phyloP scores from a whole-genome alignment of 768 basidiomycete species.

The Pleurotus giganteus region DNA sequence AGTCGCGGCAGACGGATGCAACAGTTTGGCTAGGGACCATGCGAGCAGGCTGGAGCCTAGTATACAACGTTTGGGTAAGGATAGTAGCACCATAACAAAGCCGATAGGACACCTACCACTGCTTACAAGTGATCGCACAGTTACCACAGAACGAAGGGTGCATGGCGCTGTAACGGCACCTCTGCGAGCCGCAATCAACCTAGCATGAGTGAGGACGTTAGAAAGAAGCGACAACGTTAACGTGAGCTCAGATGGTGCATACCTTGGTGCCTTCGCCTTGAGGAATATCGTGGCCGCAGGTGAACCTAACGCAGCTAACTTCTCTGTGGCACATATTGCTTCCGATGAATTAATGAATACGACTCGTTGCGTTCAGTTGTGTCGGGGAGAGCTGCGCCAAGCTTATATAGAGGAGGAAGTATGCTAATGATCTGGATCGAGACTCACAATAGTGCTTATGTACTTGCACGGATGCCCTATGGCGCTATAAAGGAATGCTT shows the following conservation, averaged over 20 bases:
- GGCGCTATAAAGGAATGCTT: not conserved
- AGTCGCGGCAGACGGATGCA: constrained; percentile 8
- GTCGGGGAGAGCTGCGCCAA: too few species aligned
- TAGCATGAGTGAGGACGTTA: not conserved
- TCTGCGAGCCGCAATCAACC: constrained; percentile 15
- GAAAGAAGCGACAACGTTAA: not conserved
- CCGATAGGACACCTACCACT: constrained; percentile 11
- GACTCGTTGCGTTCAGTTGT: too few species aligned
- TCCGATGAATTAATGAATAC: not conserved
- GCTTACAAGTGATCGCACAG: constrained; percentile 13
- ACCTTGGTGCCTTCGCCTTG: constrained; percentile 5
- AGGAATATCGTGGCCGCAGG: constrained; percentile 14
- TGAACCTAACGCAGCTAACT: constrained; percentile 13
- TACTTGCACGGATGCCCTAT: not conserved
- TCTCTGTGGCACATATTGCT: constrained; percentile 17
- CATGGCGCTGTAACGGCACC: constrained; percentile 15
- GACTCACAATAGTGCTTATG: not conserved
- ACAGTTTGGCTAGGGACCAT: constrained; percentile 6
- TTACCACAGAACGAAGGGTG: constrained; percentile 11
- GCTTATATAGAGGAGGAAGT: too few species aligned
- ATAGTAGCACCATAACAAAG: not conserved
- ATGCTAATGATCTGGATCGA: too few species aligned
- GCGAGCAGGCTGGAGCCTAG: constrained; percentile 15
- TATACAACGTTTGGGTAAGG: not conserved
- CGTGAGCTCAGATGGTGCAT: not conserved